Evolutionary conservation across 352 stramenopile species (phyloP), one percentile per base, ranked within the genome.

Genomic region (Globisporangium megalacanthum): DNA sequence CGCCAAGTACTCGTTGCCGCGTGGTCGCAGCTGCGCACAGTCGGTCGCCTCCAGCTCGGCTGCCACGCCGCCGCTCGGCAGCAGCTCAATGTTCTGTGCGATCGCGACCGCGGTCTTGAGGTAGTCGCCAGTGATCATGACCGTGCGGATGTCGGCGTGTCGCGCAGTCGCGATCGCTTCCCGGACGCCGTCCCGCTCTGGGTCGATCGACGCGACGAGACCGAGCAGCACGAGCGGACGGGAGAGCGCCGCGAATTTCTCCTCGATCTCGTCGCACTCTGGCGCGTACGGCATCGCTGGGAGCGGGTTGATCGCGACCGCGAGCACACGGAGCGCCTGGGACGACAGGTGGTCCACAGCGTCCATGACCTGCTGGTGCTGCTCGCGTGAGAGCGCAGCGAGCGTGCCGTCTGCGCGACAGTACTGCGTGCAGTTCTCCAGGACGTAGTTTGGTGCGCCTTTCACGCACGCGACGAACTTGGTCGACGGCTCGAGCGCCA

Each of bases 51-150:
- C 71, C 0, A 69, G 60, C 25, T 75, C 60, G 0, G 63, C 73
- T 66, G 80, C 84, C 61, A 64, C 92, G 2, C 69, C 79, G 20
- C 79, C 56, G 35, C 35, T 39, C 59, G 83, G 68, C 19, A 98
- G 68, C 51, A 99, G 86, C 6, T 96, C 91, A 50, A 98, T 95
- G 63, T 96, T 82, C 51, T 82, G 83, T 10, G 92, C 94, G 64
- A 99, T 98, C 3, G 94, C 91, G 6, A 97, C 56, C 1, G 95
- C 95, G 6, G 95, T 99, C 62, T 97, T 92, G 52, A 98, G 80
- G 50, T 96, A 94, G 70, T 99, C 96, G 25, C 95, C 93, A 3
- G 95, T 98, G 51, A 98, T 89, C 91, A 98, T 98, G 15, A 95
- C 73, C 0, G 83, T 92, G 15, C 79, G 80, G 37, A 93, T 85